A percentile compares a stretch with the other conserved stretches of the same genome.
Conservation (phyloP, 179 eudicot species). For the Gypsophila paniculata region DNA sequence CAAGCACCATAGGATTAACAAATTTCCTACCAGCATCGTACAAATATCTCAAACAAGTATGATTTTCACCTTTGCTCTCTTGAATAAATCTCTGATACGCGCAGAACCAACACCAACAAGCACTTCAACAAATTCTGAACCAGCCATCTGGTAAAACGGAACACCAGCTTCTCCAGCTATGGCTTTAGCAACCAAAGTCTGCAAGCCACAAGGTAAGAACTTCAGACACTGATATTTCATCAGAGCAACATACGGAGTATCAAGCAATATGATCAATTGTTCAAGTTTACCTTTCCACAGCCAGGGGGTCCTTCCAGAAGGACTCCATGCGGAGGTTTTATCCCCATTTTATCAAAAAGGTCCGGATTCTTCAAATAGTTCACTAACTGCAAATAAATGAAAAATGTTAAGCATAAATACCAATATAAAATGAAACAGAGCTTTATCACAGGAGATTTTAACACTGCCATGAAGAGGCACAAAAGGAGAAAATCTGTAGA, state of each 20-base stretch:
- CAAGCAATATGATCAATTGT: constrained; percentile 13
- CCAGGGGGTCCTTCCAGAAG: constrained; percentile 97
- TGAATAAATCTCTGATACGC: constrained; percentile 90
- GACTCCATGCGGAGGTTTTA: constrained; percentile 97
- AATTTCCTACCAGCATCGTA: not conserved
- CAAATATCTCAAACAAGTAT: not conserved
- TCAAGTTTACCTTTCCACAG: constrained; percentile 74
- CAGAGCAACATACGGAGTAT: constrained; percentile 20
- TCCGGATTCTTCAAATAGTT: constrained; percentile 90
- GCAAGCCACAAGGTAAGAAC: constrained; percentile 20
- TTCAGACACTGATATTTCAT: constrained; percentile 7
- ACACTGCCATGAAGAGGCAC: not conserved
- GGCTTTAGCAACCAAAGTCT: constrained; percentile 98
- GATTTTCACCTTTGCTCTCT: constrained; percentile 78
- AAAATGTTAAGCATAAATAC: not conserved
- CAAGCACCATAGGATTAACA: not conserved
- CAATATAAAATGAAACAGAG: constrained; percentile 7
- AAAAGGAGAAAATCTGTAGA: not conserved
- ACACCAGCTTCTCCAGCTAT: constrained; percentile 99
- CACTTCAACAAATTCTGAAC: constrained; percentile 95
- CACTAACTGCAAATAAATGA: constrained; percentile 49
- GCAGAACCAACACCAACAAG: constrained; percentile 98
- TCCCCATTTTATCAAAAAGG: constrained; percentile 84
- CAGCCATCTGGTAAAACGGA: constrained; percentile 98
- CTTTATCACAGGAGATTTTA: not conserved